These are phyloP conservation scores for Pseudopediastrum boryanum DNA, from an alignment of 139 green algal species.

Conservation along the genomic window DNA sequence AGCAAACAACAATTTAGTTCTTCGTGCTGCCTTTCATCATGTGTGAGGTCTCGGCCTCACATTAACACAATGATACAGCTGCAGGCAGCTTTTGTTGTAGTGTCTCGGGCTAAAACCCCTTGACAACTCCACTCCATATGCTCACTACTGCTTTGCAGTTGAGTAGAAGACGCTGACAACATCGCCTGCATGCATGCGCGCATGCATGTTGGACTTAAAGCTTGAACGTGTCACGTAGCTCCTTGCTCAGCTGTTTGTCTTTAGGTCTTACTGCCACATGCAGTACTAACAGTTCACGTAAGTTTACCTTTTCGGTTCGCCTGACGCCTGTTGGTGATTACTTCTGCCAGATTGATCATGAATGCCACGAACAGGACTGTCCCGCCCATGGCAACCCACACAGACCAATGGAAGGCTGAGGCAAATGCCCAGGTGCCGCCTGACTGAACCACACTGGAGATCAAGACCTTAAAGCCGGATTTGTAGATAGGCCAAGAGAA, in stretches of 20 bases:
- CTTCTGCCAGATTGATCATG: not conserved
- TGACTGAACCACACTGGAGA: not conserved
- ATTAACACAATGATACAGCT: too few species aligned
- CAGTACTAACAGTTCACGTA: not conserved
- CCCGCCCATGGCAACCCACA: conserved; percentile 23
- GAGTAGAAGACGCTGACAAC: not conserved
- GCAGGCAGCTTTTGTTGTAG: not conserved
- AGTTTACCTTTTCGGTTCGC: too few species aligned
- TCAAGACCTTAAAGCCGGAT: conserved; percentile 20
- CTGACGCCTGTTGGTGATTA: not conserved
- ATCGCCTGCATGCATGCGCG: not conserved
- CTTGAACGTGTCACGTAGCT: not conserved
- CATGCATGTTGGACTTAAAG: not conserved
- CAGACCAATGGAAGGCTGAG: conserved; percentile 18
- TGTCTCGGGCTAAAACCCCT: not conserved
- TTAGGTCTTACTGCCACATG: not conserved
- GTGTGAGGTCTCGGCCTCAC: too few species aligned
- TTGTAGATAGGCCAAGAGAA: conserved; percentile 36
- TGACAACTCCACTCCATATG: too few species aligned
- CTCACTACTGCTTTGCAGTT: not conserved
- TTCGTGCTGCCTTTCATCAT: not conserved
- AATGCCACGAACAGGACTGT: not conserved
- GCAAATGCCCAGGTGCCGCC: conserved; percentile 21
- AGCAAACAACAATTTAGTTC: not conserved
- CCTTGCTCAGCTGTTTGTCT: not conserved